Conservation (phyloP, 495 filamentous ascomycete genomes). For the Neurospora cerealis region DNA sequence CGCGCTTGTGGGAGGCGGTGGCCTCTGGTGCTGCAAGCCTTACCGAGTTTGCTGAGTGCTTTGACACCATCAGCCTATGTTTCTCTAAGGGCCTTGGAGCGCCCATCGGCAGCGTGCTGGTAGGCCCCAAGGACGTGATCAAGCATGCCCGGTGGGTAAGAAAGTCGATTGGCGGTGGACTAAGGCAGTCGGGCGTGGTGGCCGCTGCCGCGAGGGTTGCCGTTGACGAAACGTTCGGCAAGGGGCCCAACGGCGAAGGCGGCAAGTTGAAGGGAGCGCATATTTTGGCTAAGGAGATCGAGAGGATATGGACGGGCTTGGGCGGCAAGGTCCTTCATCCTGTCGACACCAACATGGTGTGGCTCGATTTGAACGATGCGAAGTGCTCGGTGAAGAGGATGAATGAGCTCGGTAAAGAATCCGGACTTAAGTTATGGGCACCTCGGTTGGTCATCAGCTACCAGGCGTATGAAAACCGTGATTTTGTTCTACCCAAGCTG, state of each 20-base stretch:
- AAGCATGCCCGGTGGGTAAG: constrained; percentile 68
- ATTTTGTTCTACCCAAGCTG: constrained; percentile 40
- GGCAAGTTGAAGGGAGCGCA: constrained; percentile 58
- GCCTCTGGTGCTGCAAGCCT: constrained; percentile 51
- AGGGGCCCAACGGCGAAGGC: constrained; percentile 46
- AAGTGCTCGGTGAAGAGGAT: constrained; percentile 36
- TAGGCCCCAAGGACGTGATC: constrained; percentile 56
- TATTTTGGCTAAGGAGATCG: constrained; percentile 53
- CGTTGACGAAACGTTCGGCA: constrained; percentile 60
- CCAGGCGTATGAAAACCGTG: constrained; percentile 42
- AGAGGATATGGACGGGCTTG: constrained; percentile 49
- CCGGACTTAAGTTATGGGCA: constrained; percentile 43
- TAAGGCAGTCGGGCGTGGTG: constrained; percentile 58
- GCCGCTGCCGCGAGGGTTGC: constrained; percentile 50
- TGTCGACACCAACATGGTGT: constrained; percentile 90
- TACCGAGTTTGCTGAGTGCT: constrained; percentile 55
- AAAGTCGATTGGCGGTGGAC: constrained; percentile 77
- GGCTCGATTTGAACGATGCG: constrained; percentile 61
- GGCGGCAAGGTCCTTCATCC: constrained; percentile 51
- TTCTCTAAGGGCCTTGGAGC: constrained; percentile 88
- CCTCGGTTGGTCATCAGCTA: constrained; percentile 55
- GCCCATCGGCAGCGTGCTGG: constrained; percentile 72
- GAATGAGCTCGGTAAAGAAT: constrained; percentile 37
- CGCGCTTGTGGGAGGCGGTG: constrained; percentile 71
- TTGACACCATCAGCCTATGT: constrained; percentile 76